Conservation (phyloP, 2,329 filamentous ascomycete genomes). For the Colletotrichum zoysiae region DNA sequence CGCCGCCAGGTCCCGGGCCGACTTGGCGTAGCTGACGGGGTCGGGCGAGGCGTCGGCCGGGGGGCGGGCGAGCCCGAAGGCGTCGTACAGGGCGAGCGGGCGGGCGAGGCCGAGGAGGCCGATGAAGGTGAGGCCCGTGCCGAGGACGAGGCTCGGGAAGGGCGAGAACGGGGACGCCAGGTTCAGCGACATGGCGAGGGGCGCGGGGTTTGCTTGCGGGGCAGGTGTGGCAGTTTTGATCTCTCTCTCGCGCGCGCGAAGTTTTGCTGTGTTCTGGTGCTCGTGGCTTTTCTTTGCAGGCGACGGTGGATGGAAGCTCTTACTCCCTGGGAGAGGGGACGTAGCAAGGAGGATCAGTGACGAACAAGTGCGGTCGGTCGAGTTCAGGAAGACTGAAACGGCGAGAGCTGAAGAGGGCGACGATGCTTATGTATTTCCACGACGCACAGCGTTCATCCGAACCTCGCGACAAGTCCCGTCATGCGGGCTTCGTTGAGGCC, state of each 20-base stretch:
- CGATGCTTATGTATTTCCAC: conserved; percentile 19
- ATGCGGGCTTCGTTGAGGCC: conserved; percentile 16
- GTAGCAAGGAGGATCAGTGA: not conserved
- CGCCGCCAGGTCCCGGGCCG: conserved; percentile 20
- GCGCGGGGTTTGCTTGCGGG: not conserved
- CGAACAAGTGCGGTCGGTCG: not conserved
- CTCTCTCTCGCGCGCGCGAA: not conserved
- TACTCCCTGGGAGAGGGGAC: no score
- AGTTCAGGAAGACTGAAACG: not conserved
- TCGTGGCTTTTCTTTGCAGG: rapidly evolving
- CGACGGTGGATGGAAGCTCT: not conserved
- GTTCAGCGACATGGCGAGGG: not conserved
- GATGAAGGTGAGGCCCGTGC: conserved; percentile 45
- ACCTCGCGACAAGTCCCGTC: conserved; percentile 2
- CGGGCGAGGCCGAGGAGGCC: conserved; percentile 40
- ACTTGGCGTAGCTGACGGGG: conserved; percentile 33
- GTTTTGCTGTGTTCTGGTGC: not conserved
- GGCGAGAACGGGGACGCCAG: conserved; percentile 36
- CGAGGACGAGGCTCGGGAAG: conserved; percentile 41
- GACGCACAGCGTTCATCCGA: conserved; percentile 22
- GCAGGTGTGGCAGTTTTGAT: not conserved
- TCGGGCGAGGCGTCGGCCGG: conserved; percentile 1
- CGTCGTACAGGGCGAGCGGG: conserved; percentile 35
- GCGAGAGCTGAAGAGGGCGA: not conserved
- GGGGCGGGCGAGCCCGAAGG: conserved; percentile 27